Conservation (phyloP, 1,139 yeast species). For the Lodderomyces pseudojiufengensis region DNA sequence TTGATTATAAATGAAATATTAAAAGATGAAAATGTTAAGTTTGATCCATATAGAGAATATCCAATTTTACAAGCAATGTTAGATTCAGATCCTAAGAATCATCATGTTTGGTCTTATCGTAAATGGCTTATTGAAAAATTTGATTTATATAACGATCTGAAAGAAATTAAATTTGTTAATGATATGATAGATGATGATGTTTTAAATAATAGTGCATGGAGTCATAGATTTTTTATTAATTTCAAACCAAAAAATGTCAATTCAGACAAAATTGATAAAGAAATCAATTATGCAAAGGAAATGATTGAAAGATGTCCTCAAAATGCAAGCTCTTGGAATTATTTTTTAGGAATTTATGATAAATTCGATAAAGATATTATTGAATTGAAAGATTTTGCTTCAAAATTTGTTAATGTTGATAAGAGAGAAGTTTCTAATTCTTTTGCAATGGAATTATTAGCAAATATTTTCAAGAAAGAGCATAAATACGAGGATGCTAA, state of each 20-base stretch:
- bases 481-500: slow-evolving; percentile 30
- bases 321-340: slow-evolving; percentile 88
- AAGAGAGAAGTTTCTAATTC: slow-evolving; percentile 43
- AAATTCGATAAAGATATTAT: slow-evolving; percentile 25
- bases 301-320: slow-evolving; percentile 65
- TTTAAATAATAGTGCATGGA: slow-evolving; percentile 93
- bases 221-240: slow-evolving; percentile 66
- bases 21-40: slow-evolving; percentile 15
- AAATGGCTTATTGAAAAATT: slow-evolving; percentile 71
- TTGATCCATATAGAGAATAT: slow-evolving; percentile 52
- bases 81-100: slow-evolving; percentile 79
- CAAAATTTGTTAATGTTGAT: slow-evolving; percentile 33
- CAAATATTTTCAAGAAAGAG: slow-evolving; percentile 40
- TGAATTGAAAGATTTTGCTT: slow-evolving; percentile 44
- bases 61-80: slow-evolving; percentile 66
- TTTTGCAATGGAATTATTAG: slow-evolving; percentile 66
- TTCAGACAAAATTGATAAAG: slow-evolving; percentile 19
- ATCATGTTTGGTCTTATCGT: slow-evolving; percentile 93
- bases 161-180: slow-evolving; percentile 56
- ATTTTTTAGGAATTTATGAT: slow-evolving; percentile 59
- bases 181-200: slow-evolving; percentile 57
- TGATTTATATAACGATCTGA: slow-evolving; percentile 36
- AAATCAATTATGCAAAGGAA: slow-evolving; percentile 39
- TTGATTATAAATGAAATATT: slow-evolving; percentile 40
- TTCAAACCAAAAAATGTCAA: slow-evolving; percentile 24